Percentiles rank a stretch among this genome's conserved stretches.
These are phyloP conservation scores for Aspergillus proliferans DNA, from an alignment of 2,329 filamentous ascomycete species.

Conservation along the genomic window DNA sequence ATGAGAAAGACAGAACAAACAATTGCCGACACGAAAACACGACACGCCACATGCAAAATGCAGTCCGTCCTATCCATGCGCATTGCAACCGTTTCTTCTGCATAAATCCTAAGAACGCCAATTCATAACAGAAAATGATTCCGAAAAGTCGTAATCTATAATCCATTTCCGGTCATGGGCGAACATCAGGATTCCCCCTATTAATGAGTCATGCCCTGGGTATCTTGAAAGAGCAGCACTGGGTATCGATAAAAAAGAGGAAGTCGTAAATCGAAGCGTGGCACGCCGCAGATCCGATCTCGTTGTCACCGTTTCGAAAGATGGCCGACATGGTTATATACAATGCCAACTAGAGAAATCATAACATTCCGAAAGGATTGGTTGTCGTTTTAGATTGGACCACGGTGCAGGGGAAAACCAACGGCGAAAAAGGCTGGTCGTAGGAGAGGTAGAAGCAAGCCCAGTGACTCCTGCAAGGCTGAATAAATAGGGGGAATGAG, in stretches of 20 bases:
- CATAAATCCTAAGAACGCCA: slow-evolving; percentile 14
- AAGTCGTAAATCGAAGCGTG: slow-evolving; percentile 10
- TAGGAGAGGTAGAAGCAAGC: slow-evolving; percentile 15
- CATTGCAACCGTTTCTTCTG: slow-evolving; percentile 25
- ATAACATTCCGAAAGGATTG: slow-evolving; percentile 1
- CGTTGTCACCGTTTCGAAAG: slow-evolving; percentile 1
- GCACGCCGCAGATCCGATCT: slow-evolving; percentile 8
- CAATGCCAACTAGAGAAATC: not conserved
- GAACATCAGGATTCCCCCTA: slow-evolving; percentile 5
- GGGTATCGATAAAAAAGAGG: slow-evolving; percentile 4
- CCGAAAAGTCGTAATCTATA: slow-evolving; percentile 3
- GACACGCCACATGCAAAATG: slow-evolving; percentile 18
- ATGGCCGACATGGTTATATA: not conserved
- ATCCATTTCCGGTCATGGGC: slow-evolving; percentile 8
- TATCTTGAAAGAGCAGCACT: slow-evolving; percentile 10
- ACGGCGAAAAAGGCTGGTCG: slow-evolving; percentile 2
- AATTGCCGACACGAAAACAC: slow-evolving; percentile 19
- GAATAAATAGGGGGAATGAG: slow-evolving; percentile 22
- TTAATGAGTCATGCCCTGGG: slow-evolving; percentile 26
- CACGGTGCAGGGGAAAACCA: slow-evolving; percentile 1
- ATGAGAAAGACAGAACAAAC: slow-evolving; percentile 21
- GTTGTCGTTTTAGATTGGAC: not conserved
- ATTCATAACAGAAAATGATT: slow-evolving; percentile 12
- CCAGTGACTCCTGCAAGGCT: slow-evolving; percentile 23
- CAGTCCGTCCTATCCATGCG: slow-evolving; percentile 22